A percentile compares a stretch with the other conserved stretches of the same genome.
These are phyloP conservation scores for Cercospora sp. DNA, from an alignment of 2,329 filamentous ascomycete genomes.

Conservation along the genomic window DNA sequence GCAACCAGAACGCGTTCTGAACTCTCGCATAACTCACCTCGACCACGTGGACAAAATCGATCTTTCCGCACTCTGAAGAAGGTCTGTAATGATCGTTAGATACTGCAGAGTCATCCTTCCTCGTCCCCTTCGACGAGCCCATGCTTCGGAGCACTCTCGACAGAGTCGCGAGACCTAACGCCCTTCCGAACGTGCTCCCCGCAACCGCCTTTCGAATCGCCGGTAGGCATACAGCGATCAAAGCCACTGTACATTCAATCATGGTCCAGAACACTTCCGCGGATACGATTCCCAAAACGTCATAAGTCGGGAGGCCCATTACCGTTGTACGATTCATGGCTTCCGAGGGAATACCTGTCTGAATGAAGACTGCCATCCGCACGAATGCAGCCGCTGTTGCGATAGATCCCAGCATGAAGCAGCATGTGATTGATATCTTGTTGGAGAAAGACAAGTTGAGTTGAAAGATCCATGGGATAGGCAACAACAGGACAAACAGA, in stretches of 20 bases:
- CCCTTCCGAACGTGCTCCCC: slow-evolving; percentile 15
- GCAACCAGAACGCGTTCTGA: neutral
- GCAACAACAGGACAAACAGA: slow-evolving; percentile 19
- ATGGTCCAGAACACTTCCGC: slow-evolving; percentile 23
- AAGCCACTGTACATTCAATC: slow-evolving; percentile 20
- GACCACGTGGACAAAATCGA: neutral
- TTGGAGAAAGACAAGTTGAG: slow-evolving; percentile 18
- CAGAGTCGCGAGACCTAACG: slow-evolving; percentile 3
- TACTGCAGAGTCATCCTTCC: neutral
- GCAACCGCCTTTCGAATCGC: slow-evolving; percentile 14
- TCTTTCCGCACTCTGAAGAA: neutral
- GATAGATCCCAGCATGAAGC: slow-evolving; percentile 18
- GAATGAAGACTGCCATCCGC: slow-evolving; percentile 21
- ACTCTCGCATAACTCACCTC: neutral
- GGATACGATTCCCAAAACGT: slow-evolving; percentile 24
- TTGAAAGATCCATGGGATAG: slow-evolving; percentile 21
- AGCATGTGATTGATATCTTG: slow-evolving; percentile 19
- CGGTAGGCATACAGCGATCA: slow-evolving; percentile 21
- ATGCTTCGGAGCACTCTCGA: slow-evolving; percentile 8
- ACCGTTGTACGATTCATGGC: slow-evolving; percentile 18
- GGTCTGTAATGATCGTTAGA: neutral
- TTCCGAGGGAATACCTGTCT: slow-evolving; percentile 19
- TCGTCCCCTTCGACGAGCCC: neutral
- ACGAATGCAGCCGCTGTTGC: slow-evolving; percentile 22
- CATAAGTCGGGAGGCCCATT: slow-evolving; percentile 18